Evolutionary conservation across 129 eudicot genomes (phyloP).

Genomic region (Daucus carota): DNA sequence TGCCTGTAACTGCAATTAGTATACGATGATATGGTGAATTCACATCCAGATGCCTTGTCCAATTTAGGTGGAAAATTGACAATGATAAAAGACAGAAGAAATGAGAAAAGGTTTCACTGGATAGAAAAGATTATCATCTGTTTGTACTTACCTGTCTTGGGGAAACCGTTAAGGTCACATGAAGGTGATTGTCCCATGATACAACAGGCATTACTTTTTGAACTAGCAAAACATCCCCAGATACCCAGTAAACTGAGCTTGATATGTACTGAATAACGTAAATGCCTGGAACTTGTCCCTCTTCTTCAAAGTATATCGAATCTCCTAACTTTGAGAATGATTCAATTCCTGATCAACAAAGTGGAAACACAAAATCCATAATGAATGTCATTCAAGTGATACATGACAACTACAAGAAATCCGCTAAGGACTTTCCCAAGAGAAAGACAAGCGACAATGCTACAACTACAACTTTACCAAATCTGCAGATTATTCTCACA

Average conservation of each 20-base stretch:
- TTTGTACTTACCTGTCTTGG: slow-evolving; percentile 35
- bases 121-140: not conserved
- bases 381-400: not conserved
- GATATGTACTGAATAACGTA: slow-evolving; percentile 79
- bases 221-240: slow-evolving; percentile 35
- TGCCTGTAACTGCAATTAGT: not conserved
- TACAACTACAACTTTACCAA: not conserved
- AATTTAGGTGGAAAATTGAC: not conserved
- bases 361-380: not conserved
- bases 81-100: not conserved
- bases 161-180: slow-evolving; percentile 39
- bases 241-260: slow-evolving; percentile 73
- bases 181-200: slow-evolving; percentile 73
- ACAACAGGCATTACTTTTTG: slow-evolving; percentile 61
- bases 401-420: not conserved
- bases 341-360: slow-evolving; percentile 55
- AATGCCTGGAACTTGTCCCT: slow-evolving; percentile 46
- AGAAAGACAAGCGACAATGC: too few relatives aligned
- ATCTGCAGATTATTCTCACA: not conserved
- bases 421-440: too few relatives aligned
- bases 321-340: slow-evolving; percentile 97
- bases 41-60: not conserved
- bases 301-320: slow-evolving; percentile 91
- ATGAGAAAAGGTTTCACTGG: not conserved
- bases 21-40: not conserved